These are phyloP conservation scores for Plantago rigida DNA, from an alignment of 305 asterid species.

Conservation along the genomic window DNA sequence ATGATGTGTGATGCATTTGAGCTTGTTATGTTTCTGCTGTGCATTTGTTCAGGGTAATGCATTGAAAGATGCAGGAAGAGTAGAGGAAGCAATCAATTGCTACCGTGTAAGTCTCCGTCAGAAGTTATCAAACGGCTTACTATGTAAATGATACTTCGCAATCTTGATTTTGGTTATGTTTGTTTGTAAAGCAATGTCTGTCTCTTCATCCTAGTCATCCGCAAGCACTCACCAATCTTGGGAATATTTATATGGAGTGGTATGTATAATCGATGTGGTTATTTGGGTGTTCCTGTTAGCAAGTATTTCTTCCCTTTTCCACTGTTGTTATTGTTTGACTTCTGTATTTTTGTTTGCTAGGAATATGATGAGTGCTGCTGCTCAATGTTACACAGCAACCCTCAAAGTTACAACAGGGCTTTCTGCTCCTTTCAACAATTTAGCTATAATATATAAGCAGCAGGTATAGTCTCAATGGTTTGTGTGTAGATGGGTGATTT, in stretches of 20 bases:
- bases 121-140: constrained; percentile 14
- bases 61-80: constrained; percentile 88
- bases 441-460: constrained; percentile 88
- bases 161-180: constrained; percentile 24
- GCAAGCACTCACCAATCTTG: constrained; percentile 94
- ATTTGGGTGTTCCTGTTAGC: constrained; percentile 7
- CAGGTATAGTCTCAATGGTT: constrained; percentile 45
- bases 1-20: constrained; percentile 7
- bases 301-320: not conserved
- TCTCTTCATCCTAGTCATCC: constrained; percentile 91
- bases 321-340: constrained; percentile 5
- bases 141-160: constrained; percentile 19
- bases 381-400: constrained; percentile 89
- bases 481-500: not conserved
- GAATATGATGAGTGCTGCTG: constrained; percentile 94
- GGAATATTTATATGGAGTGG: constrained; percentile 98
- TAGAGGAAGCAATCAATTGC: constrained; percentile 88
- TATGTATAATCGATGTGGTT: constrained; percentile 29
- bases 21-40: constrained; percentile 19
- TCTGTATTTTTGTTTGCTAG: constrained; percentile 31
- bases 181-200: constrained; percentile 72
- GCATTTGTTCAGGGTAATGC: constrained; percentile 68
- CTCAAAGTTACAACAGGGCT: constrained; percentile 82
- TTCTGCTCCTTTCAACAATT: constrained; percentile 89
- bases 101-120: constrained; percentile 56